These are phyloP conservation scores for Suhomyces terraborum DNA, from an alignment of 1,139 yeast genomes.

Conservation along the genomic window DNA sequence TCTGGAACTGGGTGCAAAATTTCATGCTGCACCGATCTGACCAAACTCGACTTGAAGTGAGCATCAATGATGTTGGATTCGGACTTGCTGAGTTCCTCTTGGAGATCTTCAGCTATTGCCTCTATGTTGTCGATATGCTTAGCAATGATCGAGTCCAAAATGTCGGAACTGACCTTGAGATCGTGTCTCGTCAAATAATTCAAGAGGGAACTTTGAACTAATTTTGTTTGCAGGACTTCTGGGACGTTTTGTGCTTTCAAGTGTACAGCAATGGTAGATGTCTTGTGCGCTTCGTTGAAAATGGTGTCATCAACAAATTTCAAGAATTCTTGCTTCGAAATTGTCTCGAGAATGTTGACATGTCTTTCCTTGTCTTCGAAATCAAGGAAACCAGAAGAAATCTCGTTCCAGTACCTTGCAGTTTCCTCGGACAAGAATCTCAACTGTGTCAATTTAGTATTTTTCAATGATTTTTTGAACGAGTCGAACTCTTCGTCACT, in stretches of 20 bases:
- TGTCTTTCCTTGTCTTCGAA: slow-evolving; percentile 60
- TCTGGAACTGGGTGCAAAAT: slow-evolving; percentile 29
- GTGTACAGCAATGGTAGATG: slow-evolving; percentile 63
- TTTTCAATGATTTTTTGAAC: slow-evolving; percentile 68
- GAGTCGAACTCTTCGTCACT: slow-evolving; percentile 64
- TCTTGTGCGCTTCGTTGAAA: slow-evolving; percentile 23
- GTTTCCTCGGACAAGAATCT: slow-evolving; percentile 82
- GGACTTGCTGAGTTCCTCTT: slow-evolving; percentile 11
- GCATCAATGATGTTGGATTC: slow-evolving; percentile 8
- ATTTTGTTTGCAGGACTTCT: slow-evolving; percentile 25
- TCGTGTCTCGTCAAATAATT: slow-evolving; percentile 30
- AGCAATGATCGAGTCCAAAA: slow-evolving; percentile 29
- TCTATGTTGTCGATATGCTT: slow-evolving; percentile 21
- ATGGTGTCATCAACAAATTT: slow-evolving; percentile 55
- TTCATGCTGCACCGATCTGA: slow-evolving; percentile 18
- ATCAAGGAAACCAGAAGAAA: slow-evolving; percentile 76
- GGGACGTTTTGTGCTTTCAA: slow-evolving; percentile 60
- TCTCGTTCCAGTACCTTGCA: slow-evolving; percentile 61
- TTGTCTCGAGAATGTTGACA: slow-evolving; percentile 53
- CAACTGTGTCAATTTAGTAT: slow-evolving; percentile 66
- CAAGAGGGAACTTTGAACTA: slow-evolving; percentile 29
- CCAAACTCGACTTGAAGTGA: slow-evolving; percentile 10
- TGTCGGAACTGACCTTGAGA: slow-evolving; percentile 29
- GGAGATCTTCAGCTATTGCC: slow-evolving; percentile 20
- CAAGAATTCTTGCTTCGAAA: slow-evolving; percentile 60